Evolutionary conservation across 179 eudicot genomes (phyloP).

Genomic region (Gypsophila paniculata): DNA sequence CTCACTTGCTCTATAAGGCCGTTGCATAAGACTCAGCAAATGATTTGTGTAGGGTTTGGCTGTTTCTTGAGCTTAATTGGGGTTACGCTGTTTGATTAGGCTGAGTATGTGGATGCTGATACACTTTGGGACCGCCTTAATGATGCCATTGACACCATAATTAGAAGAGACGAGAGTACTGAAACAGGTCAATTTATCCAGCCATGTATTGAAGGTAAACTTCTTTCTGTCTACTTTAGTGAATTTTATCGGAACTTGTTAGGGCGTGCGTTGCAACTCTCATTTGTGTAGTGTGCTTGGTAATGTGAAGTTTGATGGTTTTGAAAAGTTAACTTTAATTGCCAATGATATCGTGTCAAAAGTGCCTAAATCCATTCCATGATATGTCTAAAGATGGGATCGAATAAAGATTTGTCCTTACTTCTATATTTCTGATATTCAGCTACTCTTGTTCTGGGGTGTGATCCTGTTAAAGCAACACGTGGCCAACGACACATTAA

Average conservation of each 20-base stretch:
- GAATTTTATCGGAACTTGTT: conserved; percentile 1
- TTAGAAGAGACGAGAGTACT: conserved; percentile 71
- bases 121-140: conserved; percentile 85
- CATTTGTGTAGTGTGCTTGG: conserved; percentile 2
- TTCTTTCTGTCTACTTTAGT: conserved; percentile 1
- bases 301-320: too few species aligned
- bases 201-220: conserved; percentile 92
- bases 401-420: conserved; percentile 21
- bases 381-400: conserved; percentile 6
- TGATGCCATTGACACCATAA: conserved; percentile 82
- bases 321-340: too few species aligned
- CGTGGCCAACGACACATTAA: conserved; percentile 68
- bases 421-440: conserved; percentile 32
- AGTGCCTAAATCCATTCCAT: conserved; percentile 10
- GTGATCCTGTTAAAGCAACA: conserved; percentile 74
- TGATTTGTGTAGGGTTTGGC: conserved; percentile 1
- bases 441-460: conserved; percentile 96
- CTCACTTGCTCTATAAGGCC: too few species aligned
- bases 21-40: background rate
- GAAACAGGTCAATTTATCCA: conserved; percentile 71
- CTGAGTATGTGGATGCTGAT: conserved; percentile 63
- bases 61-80: conserved; percentile 15
- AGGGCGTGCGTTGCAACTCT: conserved; percentile 17
- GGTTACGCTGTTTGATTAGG: conserved; percentile 43
- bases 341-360: conserved; percentile 9